These are phyloP conservation scores for Phytophthora idaei DNA, from an alignment of 352 stramenopile genomes.

Conservation along the genomic window DNA sequence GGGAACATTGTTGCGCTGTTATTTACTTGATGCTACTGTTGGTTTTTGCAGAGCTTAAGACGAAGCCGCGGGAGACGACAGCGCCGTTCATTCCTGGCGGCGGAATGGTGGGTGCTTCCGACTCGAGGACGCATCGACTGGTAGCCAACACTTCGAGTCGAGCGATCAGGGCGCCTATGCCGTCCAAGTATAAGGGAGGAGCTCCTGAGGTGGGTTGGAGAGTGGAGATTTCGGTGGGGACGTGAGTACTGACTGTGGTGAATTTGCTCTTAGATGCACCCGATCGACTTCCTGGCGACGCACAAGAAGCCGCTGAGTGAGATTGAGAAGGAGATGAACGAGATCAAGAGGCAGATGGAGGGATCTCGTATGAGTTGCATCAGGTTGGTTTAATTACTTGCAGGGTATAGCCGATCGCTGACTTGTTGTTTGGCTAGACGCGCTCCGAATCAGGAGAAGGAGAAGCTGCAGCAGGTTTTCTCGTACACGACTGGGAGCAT, in stretches of 20 bases:
- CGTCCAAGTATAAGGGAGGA: conserved; percentile 29
- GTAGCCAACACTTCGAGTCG: conserved; percentile 45
- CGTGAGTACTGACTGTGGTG: neutral
- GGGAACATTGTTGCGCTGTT: neutral
- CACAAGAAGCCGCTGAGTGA: conserved; percentile 67
- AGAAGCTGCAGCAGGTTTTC: conserved; percentile 84
- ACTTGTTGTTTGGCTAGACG: conserved; percentile 21
- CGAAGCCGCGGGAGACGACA: conserved; percentile 41
- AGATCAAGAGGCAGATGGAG: conserved; percentile 79
- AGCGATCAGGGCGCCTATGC: conserved; percentile 57
- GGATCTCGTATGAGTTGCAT: conserved; percentile 55
- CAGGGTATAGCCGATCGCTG: neutral
- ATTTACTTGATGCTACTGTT: conserved; percentile 1
- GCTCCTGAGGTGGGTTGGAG: conserved; percentile 37
- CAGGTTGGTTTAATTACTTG: conserved; percentile 38
- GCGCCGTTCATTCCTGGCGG: conserved; percentile 74
- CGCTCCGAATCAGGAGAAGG: conserved; percentile 75
- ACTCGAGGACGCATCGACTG: conserved; percentile 58
- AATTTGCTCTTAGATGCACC: conserved; percentile 43
- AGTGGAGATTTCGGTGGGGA: neutral
- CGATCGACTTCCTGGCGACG: conserved; percentile 59
- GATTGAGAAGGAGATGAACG: conserved; percentile 80
- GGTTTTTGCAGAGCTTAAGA: conserved; percentile 53
- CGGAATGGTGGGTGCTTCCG: conserved; percentile 30
- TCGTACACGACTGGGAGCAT: conserved; percentile 72